These are phyloP conservation scores for Oehlia diaphana DNA, from an alignment of 192 early-diverging fungal species.

Conservation along the genomic window DNA sequence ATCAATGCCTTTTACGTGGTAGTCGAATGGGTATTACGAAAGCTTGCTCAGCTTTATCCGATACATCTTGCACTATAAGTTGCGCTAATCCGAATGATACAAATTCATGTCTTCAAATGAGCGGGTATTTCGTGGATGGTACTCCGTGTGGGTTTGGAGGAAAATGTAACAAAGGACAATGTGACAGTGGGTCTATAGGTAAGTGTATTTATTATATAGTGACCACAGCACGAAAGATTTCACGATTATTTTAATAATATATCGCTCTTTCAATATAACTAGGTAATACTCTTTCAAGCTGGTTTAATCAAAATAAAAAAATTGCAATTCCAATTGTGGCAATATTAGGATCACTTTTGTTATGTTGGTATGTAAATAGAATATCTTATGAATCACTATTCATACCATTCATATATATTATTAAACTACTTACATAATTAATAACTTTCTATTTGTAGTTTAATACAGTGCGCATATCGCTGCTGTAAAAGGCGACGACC, in stretches of 20 bases:
- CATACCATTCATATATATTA: background rate
- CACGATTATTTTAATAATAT: conserved; percentile 15
- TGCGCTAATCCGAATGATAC: conserved; percentile 56
- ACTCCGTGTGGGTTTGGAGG: conserved; percentile 69
- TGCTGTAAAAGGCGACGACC: background rate
- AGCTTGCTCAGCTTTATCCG: conserved; percentile 55
- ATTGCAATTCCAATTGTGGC: conserved; percentile 48
- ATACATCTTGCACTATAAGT: conserved; percentile 57
- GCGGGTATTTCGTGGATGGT: conserved; percentile 67
- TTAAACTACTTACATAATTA: background rate
- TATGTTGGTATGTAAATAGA: conserved; percentile 30
- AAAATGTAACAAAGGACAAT: conserved; percentile 59
- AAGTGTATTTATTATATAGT: conserved; percentile 8
- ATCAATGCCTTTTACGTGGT: conserved; percentile 65
- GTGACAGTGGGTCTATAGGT: conserved; percentile 37
- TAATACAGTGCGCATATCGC: background rate
- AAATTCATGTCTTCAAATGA: conserved; percentile 53
- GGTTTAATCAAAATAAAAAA: conserved; percentile 46
- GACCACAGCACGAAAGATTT: no score
- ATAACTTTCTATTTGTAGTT: conserved; percentile 1
- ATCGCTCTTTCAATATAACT: conserved; percentile 16
- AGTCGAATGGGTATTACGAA: conserved; percentile 47
- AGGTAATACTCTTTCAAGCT: conserved; percentile 35
- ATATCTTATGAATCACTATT: background rate
- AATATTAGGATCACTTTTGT: conserved; percentile 40